phyloP scores from a whole-genome alignment of 805 yeast species.

The Torulaspora maleeae region DNA sequence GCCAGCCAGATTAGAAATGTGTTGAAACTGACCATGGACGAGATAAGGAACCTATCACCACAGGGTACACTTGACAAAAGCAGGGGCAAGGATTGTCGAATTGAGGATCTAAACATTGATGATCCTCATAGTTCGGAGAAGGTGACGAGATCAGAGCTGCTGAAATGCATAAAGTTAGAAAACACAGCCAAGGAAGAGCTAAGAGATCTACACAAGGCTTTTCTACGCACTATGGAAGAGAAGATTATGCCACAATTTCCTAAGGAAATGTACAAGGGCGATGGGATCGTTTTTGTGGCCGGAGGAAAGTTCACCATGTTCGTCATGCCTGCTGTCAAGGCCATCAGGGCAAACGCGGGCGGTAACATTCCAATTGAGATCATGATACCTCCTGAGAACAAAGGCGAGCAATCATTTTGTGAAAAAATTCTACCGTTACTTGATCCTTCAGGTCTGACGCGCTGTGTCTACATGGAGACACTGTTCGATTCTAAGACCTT shows the following conservation, averaged over 20 bases:
- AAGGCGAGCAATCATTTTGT: conserved; percentile 57
- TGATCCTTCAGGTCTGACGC: conserved; percentile 41
- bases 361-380: conserved; percentile 74
- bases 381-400: conserved; percentile 63
- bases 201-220: conserved; percentile 13
- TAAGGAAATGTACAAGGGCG: conserved; percentile 35
- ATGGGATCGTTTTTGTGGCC: conserved; percentile 53
- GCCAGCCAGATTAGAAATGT: conserved; percentile 2
- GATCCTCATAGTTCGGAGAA: conserved; percentile 9
- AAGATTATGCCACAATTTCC: conserved; percentile 13
- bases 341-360: conserved; percentile 53
- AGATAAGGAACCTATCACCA: conserved; percentile 14
- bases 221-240: conserved; percentile 6
- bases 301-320: conserved; percentile 75
- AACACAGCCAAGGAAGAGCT: conserved; percentile 10
- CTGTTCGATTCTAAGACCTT: conserved; percentile 48
- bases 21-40: conserved; percentile 9
- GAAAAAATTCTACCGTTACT: conserved; percentile 51
- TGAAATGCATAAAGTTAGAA: conserved; percentile 16
- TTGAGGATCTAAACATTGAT: conserved; percentile 12
- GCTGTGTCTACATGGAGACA: conserved; percentile 59
- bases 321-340: conserved; percentile 56
- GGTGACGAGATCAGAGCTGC: conserved; percentile 14
- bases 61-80: conserved; percentile 12
- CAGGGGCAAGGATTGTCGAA: conserved; percentile 11